Conservation (phyloP, 2,329 filamentous ascomycete species). For the Setomelanomma holmii region DNA sequence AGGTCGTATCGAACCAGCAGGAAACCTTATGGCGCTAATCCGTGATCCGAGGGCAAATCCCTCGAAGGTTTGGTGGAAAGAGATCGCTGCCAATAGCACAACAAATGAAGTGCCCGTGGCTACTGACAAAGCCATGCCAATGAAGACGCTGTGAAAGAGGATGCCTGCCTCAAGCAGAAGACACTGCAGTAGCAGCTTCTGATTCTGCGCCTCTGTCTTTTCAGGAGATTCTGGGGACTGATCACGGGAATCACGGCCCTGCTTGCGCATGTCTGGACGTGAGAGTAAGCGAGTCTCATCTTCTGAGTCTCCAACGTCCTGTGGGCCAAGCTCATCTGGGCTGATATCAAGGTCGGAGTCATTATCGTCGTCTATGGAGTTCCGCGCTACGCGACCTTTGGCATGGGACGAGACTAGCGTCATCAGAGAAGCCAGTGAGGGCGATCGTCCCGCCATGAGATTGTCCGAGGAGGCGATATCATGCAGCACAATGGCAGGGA, state of each 20-base stretch:
- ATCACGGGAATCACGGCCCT: conserved; percentile 13
- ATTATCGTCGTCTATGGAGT: conserved; percentile 29
- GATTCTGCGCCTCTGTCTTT: conserved; percentile 55
- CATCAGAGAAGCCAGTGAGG: conserved; percentile 32
- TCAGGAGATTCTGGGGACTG: conserved; percentile 26
- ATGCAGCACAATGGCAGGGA: conserved; percentile 41
- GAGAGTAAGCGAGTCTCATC: conserved; percentile 44
- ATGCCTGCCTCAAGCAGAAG: conserved; percentile 79
- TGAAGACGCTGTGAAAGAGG: conserved; percentile 79
- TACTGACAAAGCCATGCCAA: conserved; percentile 75
- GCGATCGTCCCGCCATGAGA: conserved; percentile 43
- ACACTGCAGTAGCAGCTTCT: conserved; percentile 74
- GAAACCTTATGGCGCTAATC: conserved; percentile 74
- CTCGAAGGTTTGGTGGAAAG: conserved; percentile 75
- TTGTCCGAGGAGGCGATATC: conserved; percentile 42
- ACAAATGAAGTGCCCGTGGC: conserved; percentile 70
- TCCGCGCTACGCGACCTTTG: conserved; percentile 10
- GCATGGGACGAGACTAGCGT: conserved; percentile 16
- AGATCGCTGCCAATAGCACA: conserved; percentile 71
- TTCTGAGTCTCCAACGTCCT: conserved; percentile 29
- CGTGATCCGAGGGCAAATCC: conserved; percentile 74
- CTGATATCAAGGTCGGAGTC: conserved; percentile 46
- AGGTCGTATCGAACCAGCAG: conserved; percentile 74
- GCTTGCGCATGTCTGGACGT: conserved; percentile 27
- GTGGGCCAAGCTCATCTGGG: conserved; percentile 44